Conservation (phyloP, 192 early-diverging fungal species). For the Coemansia sp. region DNA sequence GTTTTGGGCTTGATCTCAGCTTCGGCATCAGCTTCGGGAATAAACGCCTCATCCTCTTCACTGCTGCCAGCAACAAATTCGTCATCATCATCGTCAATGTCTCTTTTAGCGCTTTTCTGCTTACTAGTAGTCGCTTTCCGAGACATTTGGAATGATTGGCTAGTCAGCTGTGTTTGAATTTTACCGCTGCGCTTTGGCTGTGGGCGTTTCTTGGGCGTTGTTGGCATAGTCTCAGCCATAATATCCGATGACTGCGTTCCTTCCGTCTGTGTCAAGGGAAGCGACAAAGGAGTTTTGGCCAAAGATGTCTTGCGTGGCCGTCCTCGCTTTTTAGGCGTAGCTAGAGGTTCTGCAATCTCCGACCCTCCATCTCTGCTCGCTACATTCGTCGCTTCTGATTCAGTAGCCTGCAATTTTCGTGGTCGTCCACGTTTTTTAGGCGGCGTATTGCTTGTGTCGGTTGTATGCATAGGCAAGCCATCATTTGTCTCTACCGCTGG, state of each 20-base stretch:
- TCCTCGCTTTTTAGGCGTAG: constrained; percentile 7
- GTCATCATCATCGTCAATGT: not conserved
- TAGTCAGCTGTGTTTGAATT: not conserved
- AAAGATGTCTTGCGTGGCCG: constrained; percentile 1
- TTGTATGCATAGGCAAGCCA: too few relatives aligned
- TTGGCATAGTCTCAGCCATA: not conserved
- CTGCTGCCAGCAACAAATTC: not conserved
- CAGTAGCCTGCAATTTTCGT: not conserved
- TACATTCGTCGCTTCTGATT: not conserved
- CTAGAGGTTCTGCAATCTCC: not conserved
- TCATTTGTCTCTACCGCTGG: not conserved
- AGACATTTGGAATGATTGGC: not conserved
- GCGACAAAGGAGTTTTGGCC: not conserved
- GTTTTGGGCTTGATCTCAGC: not conserved
- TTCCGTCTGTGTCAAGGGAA: not conserved
- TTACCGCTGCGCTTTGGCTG: not conserved
- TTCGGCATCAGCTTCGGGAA: not conserved
- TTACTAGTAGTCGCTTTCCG: not conserved
- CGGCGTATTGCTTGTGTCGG: not conserved
- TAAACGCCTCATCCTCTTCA: too few relatives aligned
- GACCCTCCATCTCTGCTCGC: not conserved
- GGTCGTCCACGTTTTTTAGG: constrained; percentile 15
- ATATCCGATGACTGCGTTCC: not conserved
- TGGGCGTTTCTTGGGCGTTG: constrained; percentile 3
- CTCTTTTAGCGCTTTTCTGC: not conserved